Base-by-base conservation (phyloP, 768 basidiomycete genomes). In the Tricholomella constricta region DNA sequence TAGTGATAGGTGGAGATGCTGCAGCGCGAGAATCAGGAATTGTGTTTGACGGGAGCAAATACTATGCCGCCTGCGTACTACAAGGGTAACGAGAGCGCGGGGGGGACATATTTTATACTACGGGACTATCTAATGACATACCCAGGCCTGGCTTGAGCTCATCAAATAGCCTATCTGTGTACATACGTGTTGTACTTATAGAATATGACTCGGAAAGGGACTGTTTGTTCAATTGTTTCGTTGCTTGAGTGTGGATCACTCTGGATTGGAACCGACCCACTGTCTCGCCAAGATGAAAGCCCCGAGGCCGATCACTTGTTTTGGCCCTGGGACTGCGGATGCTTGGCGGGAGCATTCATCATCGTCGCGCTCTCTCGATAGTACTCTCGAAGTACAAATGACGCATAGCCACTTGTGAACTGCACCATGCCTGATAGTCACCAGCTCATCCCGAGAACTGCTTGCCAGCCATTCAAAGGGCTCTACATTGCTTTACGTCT, bases 51-150 rank as follows among this genome's bases (percentile, higher is more conserved):
- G 20, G 32, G 45, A 7, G 31, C 29, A 23, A 46, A 51, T 3
- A 40, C 55, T n/a, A n/a, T n/a, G 32, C 55, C 55, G 12, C 55
- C 55, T 27, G 51, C 55, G 1, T 52, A 57, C 34, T 45, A 57
- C 19, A 47, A 29, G 20, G 41, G 52, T 22, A 36, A 45, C 48
- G 40, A 53, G 38, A 22, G 20, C 6, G n/a, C 9, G 25, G 29
- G 17, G 2, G 37, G 15, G 40, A 9, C 12, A 2, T 35, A 23
- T 12, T 31, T 6, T 48, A 48, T 40, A 9, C 25, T 4, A 15
- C 3, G 36, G 8, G 35, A 6, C 23, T 14, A n/a, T 27, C 14
- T 51, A 25, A 44, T 44, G 2, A 8, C 31, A 51, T 51, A 51
- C 40, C 41, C 38, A 40, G 27, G 20, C 2, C 15, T 20, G 19